Evolutionary conservation across 495 filamentous ascomycete species (phyloP), one percentile per base, ranked within the genome.

Genomic region (Aspergillus leporis): DNA sequence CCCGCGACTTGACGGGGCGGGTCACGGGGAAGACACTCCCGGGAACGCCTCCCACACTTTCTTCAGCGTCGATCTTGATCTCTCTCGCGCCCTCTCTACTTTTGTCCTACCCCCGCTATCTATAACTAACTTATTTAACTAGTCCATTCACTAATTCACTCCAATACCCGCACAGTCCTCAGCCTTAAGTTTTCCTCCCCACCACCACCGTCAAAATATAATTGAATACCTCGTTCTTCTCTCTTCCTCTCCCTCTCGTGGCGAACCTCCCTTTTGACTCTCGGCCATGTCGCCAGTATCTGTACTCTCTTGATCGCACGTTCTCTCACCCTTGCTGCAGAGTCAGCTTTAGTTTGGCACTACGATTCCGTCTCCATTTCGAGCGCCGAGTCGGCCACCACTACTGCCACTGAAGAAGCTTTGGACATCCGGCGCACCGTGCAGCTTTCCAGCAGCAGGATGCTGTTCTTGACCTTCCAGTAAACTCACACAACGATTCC

Each of bases 391-490:
- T 41, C 16, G 1, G 2, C 38, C 38, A 41, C 6, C n/a, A n/a
- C n/a, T n/a, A n/a, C 12, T n/a, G 32, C 32, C 13, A 10, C 4
- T 10, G 8, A 36, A 36, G 32, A 8, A 36, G 32, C 32, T 1
- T 36, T 34, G 31, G 49, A 28, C 34, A 16, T 18, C n/a, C 14
- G 3, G 40, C 13, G 16, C 19, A 38, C 19, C 36, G 32, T n/a
- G 34, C 38, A 53, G 47, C 46, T 53, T 13, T 12, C n/a, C 28
- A 30, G 18, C 19, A 46, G 47, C 60, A 62, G 51, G 45, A 68
- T 65, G 59, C 62, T 63, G 51, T 49, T 54, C 25, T 45, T 46
- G 49, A 45, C 61, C 53, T 63, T 58, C 43, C 25, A 28, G 6
- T 28, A 3, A 36, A 48, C 22, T 6, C 47, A 19, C 34, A 54